Base-by-base conservation (phyloP, 2,329 filamentous ascomycete genomes). In the Sporothrix schenckii region DNA sequence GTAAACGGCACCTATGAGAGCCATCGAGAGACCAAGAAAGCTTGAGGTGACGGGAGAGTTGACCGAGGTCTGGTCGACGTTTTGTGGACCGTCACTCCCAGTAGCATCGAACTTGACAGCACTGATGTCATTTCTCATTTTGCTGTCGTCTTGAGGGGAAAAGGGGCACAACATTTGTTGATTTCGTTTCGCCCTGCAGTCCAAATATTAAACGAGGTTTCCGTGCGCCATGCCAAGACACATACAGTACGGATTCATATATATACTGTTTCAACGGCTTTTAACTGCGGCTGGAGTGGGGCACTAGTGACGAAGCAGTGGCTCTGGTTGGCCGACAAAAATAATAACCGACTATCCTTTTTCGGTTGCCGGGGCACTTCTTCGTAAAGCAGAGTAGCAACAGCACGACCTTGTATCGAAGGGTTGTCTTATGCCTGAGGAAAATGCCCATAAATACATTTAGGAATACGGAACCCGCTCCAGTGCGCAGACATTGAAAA, bases 331-430 rank as follows among this genome's bases (percentile, higher is more conserved):
- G 66, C 24, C 10, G 66, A 54, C 65, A 44, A 68, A 58, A 68
- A 68, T 68, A 68, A 68, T 47, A 56, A 56, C 49, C 66, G 30
- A 56, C 52, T 47, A 30, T 56, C 34, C 66, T 41, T 56, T 68
- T 68, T 58, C 52, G 54, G 66, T 69, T 69, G 66, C 66, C 66
- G 54, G 34, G 66, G 66, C 66, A 68, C 53, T 68, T 34, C 53
- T 68, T 52, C 27, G 47, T 53, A 53, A 56, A 68, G 39, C 34
- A 52, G 34, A 16, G 44, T 60, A 27, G 21, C 41, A 60, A 44
- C 24, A 52, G 39, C 41, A 27, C 41, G 44, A 61, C n/a, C 49
- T 54, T 54, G 65, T 67, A 67, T 24, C 50, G 14, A 21, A 39
- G 11, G 5, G 66, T 47, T 47, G 7, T 16, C 10, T n/a, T 14